phyloP scores from a whole-genome alignment of 1,139 yeast species.

The Spencermartinsiella ligniputridi region DNA sequence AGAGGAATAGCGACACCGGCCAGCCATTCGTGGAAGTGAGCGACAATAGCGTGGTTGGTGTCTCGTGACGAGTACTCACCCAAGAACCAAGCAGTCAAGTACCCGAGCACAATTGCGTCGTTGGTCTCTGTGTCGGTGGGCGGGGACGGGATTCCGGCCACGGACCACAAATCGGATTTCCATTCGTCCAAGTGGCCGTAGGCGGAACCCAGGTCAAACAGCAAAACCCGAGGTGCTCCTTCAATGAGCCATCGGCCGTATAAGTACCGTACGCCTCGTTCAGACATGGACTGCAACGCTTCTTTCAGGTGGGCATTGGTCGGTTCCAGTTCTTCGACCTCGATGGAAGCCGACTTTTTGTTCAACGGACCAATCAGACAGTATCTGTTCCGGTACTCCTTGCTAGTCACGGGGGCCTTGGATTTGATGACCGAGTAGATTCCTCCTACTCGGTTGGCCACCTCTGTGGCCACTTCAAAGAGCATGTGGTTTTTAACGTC shows the following conservation, averaged over 20 bases:
- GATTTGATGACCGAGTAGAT: constrained; percentile 94
- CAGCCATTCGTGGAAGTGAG: constrained; percentile 97
- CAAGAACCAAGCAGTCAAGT: constrained; percentile 92
- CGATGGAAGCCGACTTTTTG: constrained; percentile 77
- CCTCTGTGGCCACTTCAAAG: constrained; percentile 96
- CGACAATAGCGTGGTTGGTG: constrained; percentile 79
- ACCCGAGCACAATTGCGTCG: constrained; percentile 89
- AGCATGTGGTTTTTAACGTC: constrained; percentile 69
- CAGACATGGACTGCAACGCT: constrained; percentile 55
- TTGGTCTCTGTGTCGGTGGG: constrained; percentile 83
- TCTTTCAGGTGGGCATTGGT: constrained; percentile 53
- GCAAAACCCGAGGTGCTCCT: constrained; percentile 90
- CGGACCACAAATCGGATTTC: constrained; percentile 90
- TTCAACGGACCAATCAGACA: constrained; percentile 84
- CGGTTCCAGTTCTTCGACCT: constrained; percentile 78
- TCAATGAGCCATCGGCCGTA: constrained; percentile 98
- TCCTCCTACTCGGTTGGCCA: constrained; percentile 96
- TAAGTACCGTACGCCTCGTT: constrained; percentile 75
- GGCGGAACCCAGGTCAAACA: constrained; percentile 83
- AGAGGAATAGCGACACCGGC: constrained; percentile 95
- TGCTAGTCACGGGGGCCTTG: constrained; percentile 93
- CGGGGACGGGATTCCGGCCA: constrained; percentile 92
- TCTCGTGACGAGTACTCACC: constrained; percentile 88
- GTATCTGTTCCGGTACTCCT: constrained; percentile 87
- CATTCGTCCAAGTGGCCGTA: constrained; percentile 72